phyloP scores from a whole-genome alignment of 495 filamentous ascomycete genomes.

The Aspergillus nidulans region DNA sequence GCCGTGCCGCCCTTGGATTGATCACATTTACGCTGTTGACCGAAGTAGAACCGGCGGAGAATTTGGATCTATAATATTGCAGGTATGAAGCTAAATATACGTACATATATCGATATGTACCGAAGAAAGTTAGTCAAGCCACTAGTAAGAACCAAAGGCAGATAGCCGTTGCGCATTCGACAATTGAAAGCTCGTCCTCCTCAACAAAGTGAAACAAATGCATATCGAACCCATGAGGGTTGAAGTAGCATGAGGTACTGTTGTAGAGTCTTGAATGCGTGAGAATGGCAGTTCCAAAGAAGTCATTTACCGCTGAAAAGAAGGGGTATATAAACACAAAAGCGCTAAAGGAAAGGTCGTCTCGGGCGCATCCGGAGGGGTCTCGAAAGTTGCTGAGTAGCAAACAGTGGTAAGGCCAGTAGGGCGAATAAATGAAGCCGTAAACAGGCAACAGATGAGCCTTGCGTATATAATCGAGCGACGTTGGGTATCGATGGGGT shows the following conservation, averaged over 20 bases:
- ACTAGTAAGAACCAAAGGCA: background rate
- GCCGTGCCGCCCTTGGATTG: background rate
- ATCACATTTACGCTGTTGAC: background rate
- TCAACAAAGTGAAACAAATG: too few species aligned
- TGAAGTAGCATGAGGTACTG: too few species aligned
- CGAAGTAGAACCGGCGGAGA: background rate
- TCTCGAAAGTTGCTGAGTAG: background rate
- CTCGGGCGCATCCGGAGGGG: background rate
- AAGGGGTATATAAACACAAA: constrained; percentile 22
- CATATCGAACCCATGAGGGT: too few species aligned
- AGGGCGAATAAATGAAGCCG: background rate
- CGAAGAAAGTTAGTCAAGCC: constrained; percentile 1
- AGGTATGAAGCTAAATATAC: constrained; percentile 14
- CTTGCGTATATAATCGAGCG: background rate
- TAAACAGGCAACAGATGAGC: background rate
- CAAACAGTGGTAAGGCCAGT: background rate
- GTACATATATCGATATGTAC: constrained; percentile 19
- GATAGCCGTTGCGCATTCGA: background rate
- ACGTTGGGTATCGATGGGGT: background rate
- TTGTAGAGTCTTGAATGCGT: too few species aligned
- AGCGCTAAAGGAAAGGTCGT: constrained; percentile 9
- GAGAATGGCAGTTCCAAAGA: constrained; percentile 19
- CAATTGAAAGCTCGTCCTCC: constrained; percentile 2
- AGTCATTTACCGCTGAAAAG: constrained; percentile 23
- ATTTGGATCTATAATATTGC: constrained; percentile 6